phyloP scores from a whole-genome alignment of 2,329 filamentous ascomycete species.

The Cadophora gregata region DNA sequence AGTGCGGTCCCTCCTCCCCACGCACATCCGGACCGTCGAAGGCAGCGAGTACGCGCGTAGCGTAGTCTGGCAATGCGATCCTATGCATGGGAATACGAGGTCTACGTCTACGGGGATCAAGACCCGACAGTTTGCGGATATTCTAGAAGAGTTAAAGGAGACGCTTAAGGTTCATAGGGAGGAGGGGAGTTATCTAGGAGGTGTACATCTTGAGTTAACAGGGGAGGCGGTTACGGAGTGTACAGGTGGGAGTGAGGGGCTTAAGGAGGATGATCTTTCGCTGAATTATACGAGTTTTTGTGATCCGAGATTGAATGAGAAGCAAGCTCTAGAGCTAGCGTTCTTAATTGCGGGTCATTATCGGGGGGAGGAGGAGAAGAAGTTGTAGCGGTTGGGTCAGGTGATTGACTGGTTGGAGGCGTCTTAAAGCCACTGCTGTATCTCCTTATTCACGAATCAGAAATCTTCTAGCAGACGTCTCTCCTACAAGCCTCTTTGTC shows the following conservation, averaged over 20 bases:
- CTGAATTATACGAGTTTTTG: constrained; percentile 96
- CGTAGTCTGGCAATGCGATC: constrained; percentile 98
- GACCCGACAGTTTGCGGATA: constrained; percentile 88
- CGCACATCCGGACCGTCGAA: constrained; percentile 89
- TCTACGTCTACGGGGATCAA: constrained; percentile 81
- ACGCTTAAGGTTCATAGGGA: constrained; percentile 85
- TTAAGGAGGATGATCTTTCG: constrained; percentile 86
- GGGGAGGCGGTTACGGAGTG: constrained; percentile 98
- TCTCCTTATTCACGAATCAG: too few relatives aligned
- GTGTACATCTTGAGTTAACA: constrained; percentile 93
- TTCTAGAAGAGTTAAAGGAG: constrained; percentile 84
- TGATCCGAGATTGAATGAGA: constrained; percentile 94
- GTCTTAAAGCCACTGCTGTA: too few relatives aligned
- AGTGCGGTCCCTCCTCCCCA: constrained; percentile 76
- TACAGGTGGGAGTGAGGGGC: constrained; percentile 83
- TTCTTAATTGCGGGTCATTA: constrained; percentile 86
- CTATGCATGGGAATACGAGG: constrained; percentile 89
- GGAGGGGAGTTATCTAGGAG: constrained; percentile 85
- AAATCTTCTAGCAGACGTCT: too few relatives aligned
- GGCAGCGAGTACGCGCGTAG: constrained; percentile 68
- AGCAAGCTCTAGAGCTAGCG: constrained; percentile 93
- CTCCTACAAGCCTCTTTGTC: too few relatives aligned
- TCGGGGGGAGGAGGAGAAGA: constrained; percentile 27
- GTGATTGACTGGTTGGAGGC: too few relatives aligned
- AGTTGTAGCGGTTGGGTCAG: not conserved